Conservation (phyloP, 1,139 yeast genomes). For the Diutina mesorugosa region DNA sequence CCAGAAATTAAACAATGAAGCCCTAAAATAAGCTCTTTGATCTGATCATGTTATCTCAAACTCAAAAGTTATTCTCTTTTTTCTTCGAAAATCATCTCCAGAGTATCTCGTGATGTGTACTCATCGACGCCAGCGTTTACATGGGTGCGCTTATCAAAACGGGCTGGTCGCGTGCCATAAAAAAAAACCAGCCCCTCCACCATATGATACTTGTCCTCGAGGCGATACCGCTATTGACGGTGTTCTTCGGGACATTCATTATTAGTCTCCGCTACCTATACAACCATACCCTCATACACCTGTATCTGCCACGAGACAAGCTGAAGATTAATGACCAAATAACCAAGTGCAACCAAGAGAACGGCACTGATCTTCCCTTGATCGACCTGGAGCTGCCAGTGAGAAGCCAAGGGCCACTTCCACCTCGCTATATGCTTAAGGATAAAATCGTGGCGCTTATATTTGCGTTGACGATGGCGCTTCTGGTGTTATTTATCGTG, state of each 20-base stretch:
- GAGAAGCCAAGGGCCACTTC: constrained; percentile 7
- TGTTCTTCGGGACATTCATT: constrained; percentile 6
- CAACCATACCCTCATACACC: constrained; percentile 14
- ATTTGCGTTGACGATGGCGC: constrained; percentile 18
- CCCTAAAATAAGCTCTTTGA: too few relatives aligned
- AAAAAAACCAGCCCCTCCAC: neutral
- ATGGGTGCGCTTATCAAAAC: neutral
- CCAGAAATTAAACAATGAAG: neutral
- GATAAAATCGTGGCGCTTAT: constrained; percentile 12
- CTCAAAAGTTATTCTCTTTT: too few relatives aligned
- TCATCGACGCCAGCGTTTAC: neutral
- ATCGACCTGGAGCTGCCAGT: constrained; percentile 10
- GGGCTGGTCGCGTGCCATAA: neutral
- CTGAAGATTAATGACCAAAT: constrained; percentile 14
- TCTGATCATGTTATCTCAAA: too few relatives aligned
- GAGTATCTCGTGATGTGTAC: neutral
- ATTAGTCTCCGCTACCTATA: constrained; percentile 15
- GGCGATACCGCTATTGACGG: constrained; percentile 7
- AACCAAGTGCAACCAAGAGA: constrained; percentile 7
- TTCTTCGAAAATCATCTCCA: too few relatives aligned
- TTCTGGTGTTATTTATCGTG: constrained; percentile 20
- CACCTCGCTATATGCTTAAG: constrained; percentile 2
- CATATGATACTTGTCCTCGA: constrained; percentile 3
- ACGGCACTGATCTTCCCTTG: constrained; percentile 9
- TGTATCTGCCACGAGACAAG: constrained; percentile 3